Base-by-base conservation (phyloP, 441 rosid genomes). In the Isatis lusitanica region DNA sequence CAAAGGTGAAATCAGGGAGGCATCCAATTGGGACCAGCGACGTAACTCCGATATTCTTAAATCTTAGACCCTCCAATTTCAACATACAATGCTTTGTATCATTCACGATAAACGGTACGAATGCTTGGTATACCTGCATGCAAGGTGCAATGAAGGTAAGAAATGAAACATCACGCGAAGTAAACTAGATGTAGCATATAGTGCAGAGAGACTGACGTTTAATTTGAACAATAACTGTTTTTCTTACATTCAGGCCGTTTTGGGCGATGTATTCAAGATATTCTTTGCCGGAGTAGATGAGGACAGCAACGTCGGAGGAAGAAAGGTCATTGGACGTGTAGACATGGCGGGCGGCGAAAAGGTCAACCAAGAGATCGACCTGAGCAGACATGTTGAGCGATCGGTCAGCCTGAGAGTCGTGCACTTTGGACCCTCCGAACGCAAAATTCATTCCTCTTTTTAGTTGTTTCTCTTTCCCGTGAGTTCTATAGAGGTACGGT, bases 401-500 rank as follows among this genome's bases (percentile, higher is more conserved):
- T 0, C 77, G 47, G 35, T 47, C 68, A 31, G 4, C 38, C 42
- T 47, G 7, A 4, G 92, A 84, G 12, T 83, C 65, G 26, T 88
- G 81, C 28, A 87, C 91, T 10, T 90, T 91, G 0, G 92, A 79
- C 6, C 93, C 94, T 47, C 97, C 97, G 43, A 63, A 85, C 0
- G 97, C 96, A 39, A 90, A 90, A 76, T 92, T 92, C 83, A 88
- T 68, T 24, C 97, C 97, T 40, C 74, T 51, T 26, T 73, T 71
- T 72, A 86, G 28, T n/a, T 44, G 64, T 21, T 78, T 74, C 2
- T 18, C 31, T 0, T 68, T 84, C 13, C 51, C 47, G 71, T 28
- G 36, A 21, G 80, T 83, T 74, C 86, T 82, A 81, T 78, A 88
- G 59, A 59, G 80, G 80, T 84, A 88, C 0, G 97, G 97, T 26